Conservation (phyloP, 1,284 basidiomycete species). For the Ganoderma boninense region DNA sequence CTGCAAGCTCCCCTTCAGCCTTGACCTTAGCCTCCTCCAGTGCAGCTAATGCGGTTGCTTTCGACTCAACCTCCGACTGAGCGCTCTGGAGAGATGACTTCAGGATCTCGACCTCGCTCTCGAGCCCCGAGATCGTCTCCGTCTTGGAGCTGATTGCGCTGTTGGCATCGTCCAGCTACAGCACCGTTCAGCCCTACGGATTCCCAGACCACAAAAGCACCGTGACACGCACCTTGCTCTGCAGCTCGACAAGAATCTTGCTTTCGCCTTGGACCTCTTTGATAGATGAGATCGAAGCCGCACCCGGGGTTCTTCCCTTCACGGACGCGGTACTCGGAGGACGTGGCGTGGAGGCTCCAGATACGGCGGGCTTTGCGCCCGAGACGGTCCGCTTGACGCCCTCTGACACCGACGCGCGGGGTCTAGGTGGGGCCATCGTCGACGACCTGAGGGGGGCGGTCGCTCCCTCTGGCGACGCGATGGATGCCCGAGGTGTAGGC, state of each 20-base stretch:
- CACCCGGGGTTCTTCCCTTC: slow-evolving; percentile 50
- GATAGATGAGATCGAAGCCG: slow-evolving; percentile 74
- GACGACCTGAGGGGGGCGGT: slow-evolving; percentile 35
- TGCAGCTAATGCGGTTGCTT: slow-evolving; percentile 51
- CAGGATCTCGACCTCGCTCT: slow-evolving; percentile 58
- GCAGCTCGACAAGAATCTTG: slow-evolving; percentile 63
- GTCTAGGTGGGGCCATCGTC: slow-evolving; percentile 34
- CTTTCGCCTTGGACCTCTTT: slow-evolving; percentile 70
- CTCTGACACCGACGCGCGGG: slow-evolving; percentile 46
- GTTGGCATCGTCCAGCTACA: slow-evolving; percentile 65
- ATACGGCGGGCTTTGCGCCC: slow-evolving; percentile 37
- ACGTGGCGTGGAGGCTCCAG: slow-evolving; percentile 20
- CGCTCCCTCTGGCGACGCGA: slow-evolving; percentile 54
- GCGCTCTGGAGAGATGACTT: slow-evolving; percentile 60
- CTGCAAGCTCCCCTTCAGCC: slow-evolving; percentile 57
- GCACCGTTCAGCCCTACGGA: slow-evolving; percentile 11
- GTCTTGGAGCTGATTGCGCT: slow-evolving; percentile 62
- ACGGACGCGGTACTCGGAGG: slow-evolving; percentile 41
- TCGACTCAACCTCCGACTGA: slow-evolving; percentile 56
- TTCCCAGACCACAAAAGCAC: slow-evolving; percentile 2
- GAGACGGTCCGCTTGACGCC: slow-evolving; percentile 43
- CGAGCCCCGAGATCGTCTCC: slow-evolving; percentile 56
- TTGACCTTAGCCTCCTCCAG: slow-evolving; percentile 57
- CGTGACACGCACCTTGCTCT: slow-evolving; percentile 58
- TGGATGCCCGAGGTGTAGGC: slow-evolving; percentile 48